phyloP scores from a whole-genome alignment of 768 basidiomycete species.

The Boletus insuetus region DNA sequence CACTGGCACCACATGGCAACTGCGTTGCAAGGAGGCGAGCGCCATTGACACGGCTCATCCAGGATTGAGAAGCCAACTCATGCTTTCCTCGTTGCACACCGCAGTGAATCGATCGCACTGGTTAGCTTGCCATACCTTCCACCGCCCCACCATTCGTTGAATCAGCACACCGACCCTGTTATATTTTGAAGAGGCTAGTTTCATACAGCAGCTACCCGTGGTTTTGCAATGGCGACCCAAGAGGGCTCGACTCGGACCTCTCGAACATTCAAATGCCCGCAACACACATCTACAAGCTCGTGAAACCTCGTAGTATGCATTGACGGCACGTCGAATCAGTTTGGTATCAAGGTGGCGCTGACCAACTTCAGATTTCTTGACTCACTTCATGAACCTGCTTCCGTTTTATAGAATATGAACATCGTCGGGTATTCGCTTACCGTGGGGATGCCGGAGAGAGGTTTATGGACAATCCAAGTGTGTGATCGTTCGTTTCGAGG shows the following conservation, averaged over 20 bases:
- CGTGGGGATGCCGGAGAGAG: too few relatives aligned
- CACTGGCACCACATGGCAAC: conserved; percentile 1
- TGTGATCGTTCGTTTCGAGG: too few relatives aligned
- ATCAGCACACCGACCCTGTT: not conserved
- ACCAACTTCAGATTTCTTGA: not conserved
- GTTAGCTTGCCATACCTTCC: not conserved
- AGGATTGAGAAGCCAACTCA: conserved; percentile 1
- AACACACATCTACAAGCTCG: not conserved
- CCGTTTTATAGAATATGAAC: conserved; percentile 36
- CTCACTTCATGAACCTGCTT: not conserved
- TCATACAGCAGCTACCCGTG: not conserved
- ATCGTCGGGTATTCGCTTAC: too few relatives aligned
- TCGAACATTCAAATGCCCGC: conserved; percentile 2
- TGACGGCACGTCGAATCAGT: conserved; percentile 41
- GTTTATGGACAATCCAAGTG: too few relatives aligned
- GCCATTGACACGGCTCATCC: not conserved
- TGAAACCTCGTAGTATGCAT: conserved; percentile 34
- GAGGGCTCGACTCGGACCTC: not conserved
- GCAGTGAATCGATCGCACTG: not conserved
- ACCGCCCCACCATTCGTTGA: not conserved
- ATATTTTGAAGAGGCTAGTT: not conserved
- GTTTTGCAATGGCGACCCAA: conserved; percentile 4
- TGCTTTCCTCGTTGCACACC: conserved; percentile 1
- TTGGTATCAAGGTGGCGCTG: conserved; percentile 30
- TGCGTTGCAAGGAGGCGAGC: not conserved